Conservation (phyloP, 2,329 filamentous ascomycete genomes). For the Tympanopsis confertula region DNA sequence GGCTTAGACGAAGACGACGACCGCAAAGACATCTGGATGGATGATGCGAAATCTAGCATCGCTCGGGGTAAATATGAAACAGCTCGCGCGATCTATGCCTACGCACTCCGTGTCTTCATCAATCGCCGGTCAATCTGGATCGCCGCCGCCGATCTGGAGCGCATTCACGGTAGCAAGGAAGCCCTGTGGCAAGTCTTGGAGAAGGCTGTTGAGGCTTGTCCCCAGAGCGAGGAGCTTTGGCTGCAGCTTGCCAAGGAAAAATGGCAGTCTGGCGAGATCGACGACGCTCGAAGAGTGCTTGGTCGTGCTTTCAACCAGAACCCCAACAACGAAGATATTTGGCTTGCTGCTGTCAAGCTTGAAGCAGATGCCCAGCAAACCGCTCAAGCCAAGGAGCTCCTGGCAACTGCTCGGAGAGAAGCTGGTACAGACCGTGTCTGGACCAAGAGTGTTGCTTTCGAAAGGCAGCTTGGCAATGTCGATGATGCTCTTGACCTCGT, state of each 20-base stretch:
- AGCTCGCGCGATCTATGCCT: constrained; percentile 84
- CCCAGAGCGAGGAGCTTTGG: constrained; percentile 84
- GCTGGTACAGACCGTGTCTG: constrained; percentile 92
- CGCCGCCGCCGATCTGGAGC: constrained; percentile 80
- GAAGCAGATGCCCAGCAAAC: constrained; percentile 81
- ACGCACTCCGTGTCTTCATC: constrained; percentile 78
- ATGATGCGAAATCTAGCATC: constrained; percentile 77
- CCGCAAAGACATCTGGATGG: constrained; percentile 88
- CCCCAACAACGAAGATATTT: constrained; percentile 94
- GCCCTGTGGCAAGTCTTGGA: constrained; percentile 76
- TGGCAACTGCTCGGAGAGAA: constrained; percentile 73
- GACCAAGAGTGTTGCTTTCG: constrained; percentile 91
- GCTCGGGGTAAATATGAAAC: constrained; percentile 77
- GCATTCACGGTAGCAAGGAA: constrained; percentile 75
- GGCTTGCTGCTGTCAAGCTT: constrained; percentile 89
- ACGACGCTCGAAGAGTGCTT: constrained; percentile 75
- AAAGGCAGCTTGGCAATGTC: constrained; percentile 68
- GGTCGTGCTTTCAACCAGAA: constrained; percentile 88
- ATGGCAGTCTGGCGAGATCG: constrained; percentile 77
- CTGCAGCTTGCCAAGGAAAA: constrained; percentile 93
- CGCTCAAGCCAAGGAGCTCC: constrained; percentile 69
- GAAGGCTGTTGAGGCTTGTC: constrained; percentile 87
- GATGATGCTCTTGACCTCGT: constrained; percentile 79
- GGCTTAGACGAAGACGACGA: constrained; percentile 91
- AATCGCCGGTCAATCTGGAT: constrained; percentile 83